These are phyloP conservation scores for Delphinella strobiligena DNA, from an alignment of 2,329 filamentous ascomycete genomes.

Conservation along the genomic window DNA sequence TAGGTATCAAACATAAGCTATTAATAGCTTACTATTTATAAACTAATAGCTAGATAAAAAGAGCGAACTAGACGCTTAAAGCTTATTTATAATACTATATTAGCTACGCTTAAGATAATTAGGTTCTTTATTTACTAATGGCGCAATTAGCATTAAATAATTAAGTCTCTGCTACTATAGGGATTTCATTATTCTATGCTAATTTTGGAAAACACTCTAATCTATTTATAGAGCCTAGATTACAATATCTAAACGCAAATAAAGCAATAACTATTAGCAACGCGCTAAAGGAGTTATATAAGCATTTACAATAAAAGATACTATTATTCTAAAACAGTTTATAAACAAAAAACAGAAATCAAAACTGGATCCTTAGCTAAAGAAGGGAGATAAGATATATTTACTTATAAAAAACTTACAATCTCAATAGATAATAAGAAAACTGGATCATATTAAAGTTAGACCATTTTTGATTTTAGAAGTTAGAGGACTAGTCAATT, in stretches of 20 bases:
- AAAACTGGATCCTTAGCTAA: slow-evolving; percentile 9
- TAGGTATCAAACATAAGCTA: slow-evolving; percentile 14
- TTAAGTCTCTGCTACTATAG: slow-evolving; percentile 9
- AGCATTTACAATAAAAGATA: slow-evolving; percentile 4
- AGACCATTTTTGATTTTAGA: slow-evolving; percentile 11
- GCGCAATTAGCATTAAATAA: slow-evolving; percentile 17
- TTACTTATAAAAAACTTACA: slow-evolving; percentile 10
- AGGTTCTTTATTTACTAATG: slow-evolving; percentile 12
- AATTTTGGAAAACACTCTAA: slow-evolving; percentile 10
- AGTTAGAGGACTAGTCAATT: slow-evolving; percentile 6
- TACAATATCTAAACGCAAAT: slow-evolving; percentile 4
- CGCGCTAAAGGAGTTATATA: slow-evolving; percentile 5
- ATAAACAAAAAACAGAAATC: not conserved
- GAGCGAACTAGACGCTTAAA: slow-evolving; percentile 16
- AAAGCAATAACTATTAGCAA: slow-evolving; percentile 1
- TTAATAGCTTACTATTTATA: slow-evolving; percentile 18
- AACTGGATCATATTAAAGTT: slow-evolving; percentile 11
- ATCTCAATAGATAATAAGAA: slow-evolving; percentile 9
- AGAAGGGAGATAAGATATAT: slow-evolving; percentile 13
- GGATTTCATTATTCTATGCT: slow-evolving; percentile 13
- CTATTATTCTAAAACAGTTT: slow-evolving; percentile 5
- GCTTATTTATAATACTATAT: slow-evolving; percentile 15
- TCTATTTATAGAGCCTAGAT: slow-evolving; percentile 2
- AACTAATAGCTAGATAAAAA: slow-evolving; percentile 18
- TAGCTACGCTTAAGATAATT: slow-evolving; percentile 15